A percentile compares a stretch with the other conserved stretches of the same genome.
These are phyloP conservation scores for Hippophae tibetana DNA, from an alignment of 306 rosid genomes.

Conservation along the genomic window DNA sequence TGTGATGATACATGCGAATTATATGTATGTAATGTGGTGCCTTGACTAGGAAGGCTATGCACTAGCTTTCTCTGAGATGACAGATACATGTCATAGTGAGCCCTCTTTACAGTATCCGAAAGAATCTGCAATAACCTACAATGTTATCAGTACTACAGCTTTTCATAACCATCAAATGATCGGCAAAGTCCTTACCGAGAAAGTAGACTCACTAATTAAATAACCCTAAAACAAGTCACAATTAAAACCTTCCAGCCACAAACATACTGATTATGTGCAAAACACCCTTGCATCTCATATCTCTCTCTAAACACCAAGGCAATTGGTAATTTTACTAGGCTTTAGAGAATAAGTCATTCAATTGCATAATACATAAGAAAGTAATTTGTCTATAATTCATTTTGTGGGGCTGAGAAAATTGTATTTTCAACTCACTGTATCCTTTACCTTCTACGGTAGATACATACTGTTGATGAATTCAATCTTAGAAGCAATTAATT, in stretches of 20 bases:
- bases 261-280: too few species aligned
- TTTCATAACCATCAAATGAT: background rate
- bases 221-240: too few species aligned
- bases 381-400: background rate
- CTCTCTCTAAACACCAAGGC: too few species aligned
- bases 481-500: too few species aligned
- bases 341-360: background rate
- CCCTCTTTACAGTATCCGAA: constrained; percentile 74
- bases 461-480: too few species aligned
- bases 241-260: too few species aligned
- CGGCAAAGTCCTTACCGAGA: background rate
- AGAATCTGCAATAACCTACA: constrained; percentile 76
- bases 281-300: too few species aligned
- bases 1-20: constrained; percentile 28
- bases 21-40: constrained; percentile 35
- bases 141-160: constrained; percentile 21
- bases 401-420: background rate
- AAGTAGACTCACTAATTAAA: too few species aligned
- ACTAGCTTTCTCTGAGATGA: constrained; percentile 53
- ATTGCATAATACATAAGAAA: background rate
- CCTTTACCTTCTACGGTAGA: background rate
- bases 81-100: constrained; percentile 65
- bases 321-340: too few species aligned
- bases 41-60: constrained; percentile 31
- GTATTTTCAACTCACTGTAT: background rate